Evolutionary conservation across 176 grass and related monocot species (phyloP), one percentile per base, ranked within the genome.

Genomic region (Cenchrus americanus): DNA sequence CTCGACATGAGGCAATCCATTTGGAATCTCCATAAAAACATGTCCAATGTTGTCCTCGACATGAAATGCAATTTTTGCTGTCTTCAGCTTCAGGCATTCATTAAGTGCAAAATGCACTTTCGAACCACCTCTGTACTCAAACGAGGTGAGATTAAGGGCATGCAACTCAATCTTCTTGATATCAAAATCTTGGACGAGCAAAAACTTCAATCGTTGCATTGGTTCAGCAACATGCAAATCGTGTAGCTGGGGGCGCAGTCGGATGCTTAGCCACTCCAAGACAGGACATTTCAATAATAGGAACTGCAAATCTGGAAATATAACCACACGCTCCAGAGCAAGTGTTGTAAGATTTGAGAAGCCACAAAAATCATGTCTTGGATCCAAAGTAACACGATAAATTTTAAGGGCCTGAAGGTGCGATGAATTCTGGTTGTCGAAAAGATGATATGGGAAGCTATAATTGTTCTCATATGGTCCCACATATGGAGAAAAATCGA

Each of bases 321-420:
- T 32, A 71, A 72, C 44, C 26, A 53, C 75, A 71, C 62, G 5
- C 51, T 52, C 75, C 75, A 86, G 47, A 53, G 55, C 9, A 79
- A 79, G 43, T 34, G 77, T 10, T 53, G 32, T 86, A 43, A 71
- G 66, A 54, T 86, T 86, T 27, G 75, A 6, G 61, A 79, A 86
- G 3, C 54, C 75, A 62, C 21, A 71, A 43, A 76, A 71, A 14
- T 63, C 66, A 52, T 66, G 64, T 12, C 24, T 14, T 71, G 66
- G 66, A 41, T 58, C 66, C 9, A 79, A 71, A 62, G 30, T 85
- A 34, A 85, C 42, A 11, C 21, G 17, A 8, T 61, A 21, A 23
- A 85, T 75, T 34, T 3, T 9, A 52, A 86, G 55, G 41, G 17
- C 44, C n/a, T 71, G 51, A 42, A 79, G 26, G 27, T 41, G 69